Evolutionary conservation across 164 flowering plant genomes (phyloP), one percentile per base, ranked within the genome.

Genomic region (Buxus sempervirens): DNA sequence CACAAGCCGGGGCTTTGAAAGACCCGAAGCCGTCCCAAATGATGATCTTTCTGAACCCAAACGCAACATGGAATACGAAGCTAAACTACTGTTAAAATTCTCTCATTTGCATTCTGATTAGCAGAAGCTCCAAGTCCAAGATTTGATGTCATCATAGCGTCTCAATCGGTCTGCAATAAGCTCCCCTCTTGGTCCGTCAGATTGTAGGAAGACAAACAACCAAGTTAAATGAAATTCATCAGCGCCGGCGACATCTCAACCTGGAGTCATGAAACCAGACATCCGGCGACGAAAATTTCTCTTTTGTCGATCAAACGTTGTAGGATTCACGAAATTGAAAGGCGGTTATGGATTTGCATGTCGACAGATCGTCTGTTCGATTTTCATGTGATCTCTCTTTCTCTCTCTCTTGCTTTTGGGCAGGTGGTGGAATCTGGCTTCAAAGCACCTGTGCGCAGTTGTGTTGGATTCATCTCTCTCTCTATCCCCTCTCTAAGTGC

Each of bases 1-100:
- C 24, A 76, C 66, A 23, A 76, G 51, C 48, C 82, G 65, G 18
- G 77, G 82, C 61, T 55, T 73, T 28, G 80, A 74, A 22, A 54
- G 72, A 28, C 70, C 71, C 26, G 69, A 58, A 2, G 23, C 9
- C 70, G 68, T 24, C 45, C 32, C 22, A 41, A 64, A 32, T 12
- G 23, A 20, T 4, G 73, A 62, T 23, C 70, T 66, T n/a, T 45
- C 69, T n/a, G 42, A 27, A 23, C 45, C 27, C 4, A 42, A 22
- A 62, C 55, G 32, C 26, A 67, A 38, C 58, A 38, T 21, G 24
- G 62, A 45, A 20, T 62, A 63, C 18, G 73, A 60, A 64, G 38
- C 18, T 25, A 27, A 70, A 51, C 15, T 2, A 16, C 5, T 45
- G 58, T 54, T 58, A n/a, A 64, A 59, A 38, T 19, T 54, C 45